Evolutionary conservation across 768 basidiomycete genomes (phyloP).

Genomic region (Tylopilus cervinicoccineus): DNA sequence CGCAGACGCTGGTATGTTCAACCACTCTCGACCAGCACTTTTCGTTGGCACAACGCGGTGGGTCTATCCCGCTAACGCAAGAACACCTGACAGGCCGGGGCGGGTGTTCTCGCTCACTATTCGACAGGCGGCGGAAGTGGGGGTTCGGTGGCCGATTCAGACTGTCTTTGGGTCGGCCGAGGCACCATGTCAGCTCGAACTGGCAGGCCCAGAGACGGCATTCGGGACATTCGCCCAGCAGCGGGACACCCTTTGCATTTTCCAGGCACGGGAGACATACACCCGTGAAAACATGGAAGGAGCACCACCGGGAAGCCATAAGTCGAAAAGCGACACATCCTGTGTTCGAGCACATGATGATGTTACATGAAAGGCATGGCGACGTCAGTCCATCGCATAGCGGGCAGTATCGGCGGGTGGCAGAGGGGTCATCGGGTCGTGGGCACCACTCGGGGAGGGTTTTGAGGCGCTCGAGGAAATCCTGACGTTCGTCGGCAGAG

Average conservation of each 20-base stretch:
- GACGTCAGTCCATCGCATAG: slow-evolving; percentile 5
- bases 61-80: slow-evolving; percentile 3
- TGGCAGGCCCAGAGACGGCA: slow-evolving; percentile 22
- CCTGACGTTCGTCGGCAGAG: slow-evolving; percentile 3
- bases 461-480: slow-evolving; percentile 17
- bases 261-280: slow-evolving; percentile 13
- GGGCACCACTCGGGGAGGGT: background rate
- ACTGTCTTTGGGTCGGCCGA: slow-evolving; percentile 15
- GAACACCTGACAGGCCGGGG: slow-evolving; percentile 13
- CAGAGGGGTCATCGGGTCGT: background rate
- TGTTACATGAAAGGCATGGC: slow-evolving; percentile 9
- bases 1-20: slow-evolving; percentile 12
- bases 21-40: slow-evolving; percentile 19
- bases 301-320: slow-evolving; percentile 16
- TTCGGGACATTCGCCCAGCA: slow-evolving; percentile 18
- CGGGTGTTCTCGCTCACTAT: slow-evolving; percentile 11
- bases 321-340: slow-evolving; percentile 17
- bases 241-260: background rate
- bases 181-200: slow-evolving; percentile 22
- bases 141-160: background rate
- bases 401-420: slow-evolving; percentile 7
- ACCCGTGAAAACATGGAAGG: slow-evolving; percentile 4
- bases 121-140: background rate
- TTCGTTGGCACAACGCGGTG: slow-evolving; percentile 10
- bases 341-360: slow-evolving; percentile 16